Evolutionary conservation across 2,329 filamentous ascomycete genomes (phyloP), one percentile per base, ranked within the genome.

Genomic region (Colletotrichum endophyticum): DNA sequence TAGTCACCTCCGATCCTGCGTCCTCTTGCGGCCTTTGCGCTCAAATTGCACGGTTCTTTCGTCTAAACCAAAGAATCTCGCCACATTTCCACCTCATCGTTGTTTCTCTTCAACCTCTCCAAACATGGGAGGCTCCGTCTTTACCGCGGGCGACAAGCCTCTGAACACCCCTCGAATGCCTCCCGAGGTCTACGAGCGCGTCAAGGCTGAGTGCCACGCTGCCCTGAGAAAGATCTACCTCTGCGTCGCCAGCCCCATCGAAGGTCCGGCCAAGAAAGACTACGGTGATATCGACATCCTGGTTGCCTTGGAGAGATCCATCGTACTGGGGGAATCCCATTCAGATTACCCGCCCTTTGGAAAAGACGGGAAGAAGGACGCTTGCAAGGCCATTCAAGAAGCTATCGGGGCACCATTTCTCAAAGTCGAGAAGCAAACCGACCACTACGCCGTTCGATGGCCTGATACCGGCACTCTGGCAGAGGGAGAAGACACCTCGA

Each of bases 221-320:
- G 82, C 88, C 3, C 88, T 95, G 0, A 83, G 84, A 2, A 79
- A 85, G 2, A 84, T 93, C 5, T 95, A 91, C 79, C 70, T 84
- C 0, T 85, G 85, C 9, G 91, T 94, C 6, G 89, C 87, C 1
- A 88, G 89, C 0, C 92, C 94, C 0, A 90, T 93, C 32, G 94
- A 95, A 79, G 93, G 91, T 0, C 94, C 95, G 0, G 92, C 83
- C 2, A 97, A 97, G 83, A 57, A 78, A 0, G 90, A 92, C 79
- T 90, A 92, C 80, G 95, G 95, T 25, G 95, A 97, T 78, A 85
- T 98, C 49, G 95, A 97, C 83, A 87, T 96, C 75, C 83, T 95
- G 2, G 88, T 95, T 2, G 85, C 86, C 0, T 81, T 82, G 36
- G 84, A 85, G 19, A 81, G 78, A 6, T 56, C 77, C n/a, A 13